Evolutionary conservation across 1,284 basidiomycete species (phyloP).

Genomic region (Ganoderma lucidum): DNA sequence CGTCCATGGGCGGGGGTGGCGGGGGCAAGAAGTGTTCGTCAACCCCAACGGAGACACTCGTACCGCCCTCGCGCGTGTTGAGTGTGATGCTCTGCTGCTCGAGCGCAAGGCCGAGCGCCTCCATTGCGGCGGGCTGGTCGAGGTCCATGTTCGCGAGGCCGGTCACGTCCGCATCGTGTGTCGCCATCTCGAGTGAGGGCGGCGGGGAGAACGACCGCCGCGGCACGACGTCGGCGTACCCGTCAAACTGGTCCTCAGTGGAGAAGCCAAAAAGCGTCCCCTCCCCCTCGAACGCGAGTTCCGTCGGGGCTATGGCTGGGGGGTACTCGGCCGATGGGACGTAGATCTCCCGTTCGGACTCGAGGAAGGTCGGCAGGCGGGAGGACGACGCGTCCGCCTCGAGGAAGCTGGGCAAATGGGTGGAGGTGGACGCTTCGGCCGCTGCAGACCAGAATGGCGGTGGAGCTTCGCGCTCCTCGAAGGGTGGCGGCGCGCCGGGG

Average conservation of each 20-base stretch:
- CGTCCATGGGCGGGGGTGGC: slow-evolving; percentile 84
- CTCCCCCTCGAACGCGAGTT: slow-evolving; percentile 66
- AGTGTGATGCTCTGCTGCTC: slow-evolving; percentile 53
- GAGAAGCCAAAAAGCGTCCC: slow-evolving; percentile 76
- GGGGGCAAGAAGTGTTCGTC: slow-evolving; percentile 44
- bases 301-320: slow-evolving; percentile 38
- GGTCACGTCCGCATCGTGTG: slow-evolving; percentile 70
- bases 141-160: slow-evolving; percentile 60
- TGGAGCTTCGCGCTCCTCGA: slow-evolving; percentile 82
- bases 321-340: slow-evolving; percentile 57
- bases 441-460: slow-evolving; percentile 75
- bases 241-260: slow-evolving; percentile 77
- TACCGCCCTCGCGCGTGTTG: slow-evolving; percentile 12
- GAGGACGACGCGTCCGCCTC: slow-evolving; percentile 61
- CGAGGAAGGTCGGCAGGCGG: slow-evolving; percentile 70
- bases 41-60: slow-evolving; percentile 2
- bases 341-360: slow-evolving; percentile 77
- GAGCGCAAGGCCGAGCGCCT: slow-evolving; percentile 63
- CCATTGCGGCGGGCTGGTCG: slow-evolving; percentile 61
- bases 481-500: slow-evolving; percentile 76
- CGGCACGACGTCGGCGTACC: slow-evolving; percentile 67
- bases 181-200: slow-evolving; percentile 75
- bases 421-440: slow-evolving; percentile 63
- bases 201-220: slow-evolving; percentile 66
- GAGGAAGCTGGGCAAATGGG: slow-evolving; percentile 57